Evolutionary conservation across 208 protist genomes (phyloP).

Genomic region (Lotmaria passim): DNA sequence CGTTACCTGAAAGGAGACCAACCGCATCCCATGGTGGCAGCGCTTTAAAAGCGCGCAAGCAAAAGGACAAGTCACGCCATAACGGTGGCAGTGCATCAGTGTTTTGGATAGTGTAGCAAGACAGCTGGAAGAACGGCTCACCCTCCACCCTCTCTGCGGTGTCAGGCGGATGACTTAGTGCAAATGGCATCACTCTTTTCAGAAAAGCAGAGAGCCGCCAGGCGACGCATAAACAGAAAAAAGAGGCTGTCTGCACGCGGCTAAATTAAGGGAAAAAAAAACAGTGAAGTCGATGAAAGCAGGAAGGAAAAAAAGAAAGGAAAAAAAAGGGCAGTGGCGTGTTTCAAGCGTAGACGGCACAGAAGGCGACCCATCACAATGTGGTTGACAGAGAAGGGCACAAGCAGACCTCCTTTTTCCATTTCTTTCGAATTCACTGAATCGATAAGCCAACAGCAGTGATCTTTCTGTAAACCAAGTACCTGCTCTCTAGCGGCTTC

Average conservation of each 20-base stretch:
- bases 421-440: no score
- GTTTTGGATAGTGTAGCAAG: constrained; percentile 15
- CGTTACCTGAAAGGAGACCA: constrained; percentile 30
- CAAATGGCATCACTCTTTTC: constrained; percentile 38
- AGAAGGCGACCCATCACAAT: background rate
- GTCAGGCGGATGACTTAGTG: constrained; percentile 32
- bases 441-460: no score
- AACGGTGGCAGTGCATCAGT: background rate
- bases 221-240: background rate
- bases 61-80: constrained; percentile 26
- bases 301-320: background rate
- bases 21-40: constrained; percentile 48
- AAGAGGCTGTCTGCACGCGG: background rate
- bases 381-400: no score
- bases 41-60: constrained; percentile 36
- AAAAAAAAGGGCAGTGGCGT: background rate
- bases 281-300: background rate
- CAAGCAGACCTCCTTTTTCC: no score
- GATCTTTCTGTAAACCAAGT: no score
- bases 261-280: background rate
- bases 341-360: no score
- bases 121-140: constrained; percentile 41
- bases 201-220: background rate
- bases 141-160: constrained; percentile 34
- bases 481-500: no score